A percentile compares a stretch with the other conserved stretches of the same genome.
Conservation (phyloP, 495 filamentous ascomycete species). For the Pyronema omphalodes region DNA sequence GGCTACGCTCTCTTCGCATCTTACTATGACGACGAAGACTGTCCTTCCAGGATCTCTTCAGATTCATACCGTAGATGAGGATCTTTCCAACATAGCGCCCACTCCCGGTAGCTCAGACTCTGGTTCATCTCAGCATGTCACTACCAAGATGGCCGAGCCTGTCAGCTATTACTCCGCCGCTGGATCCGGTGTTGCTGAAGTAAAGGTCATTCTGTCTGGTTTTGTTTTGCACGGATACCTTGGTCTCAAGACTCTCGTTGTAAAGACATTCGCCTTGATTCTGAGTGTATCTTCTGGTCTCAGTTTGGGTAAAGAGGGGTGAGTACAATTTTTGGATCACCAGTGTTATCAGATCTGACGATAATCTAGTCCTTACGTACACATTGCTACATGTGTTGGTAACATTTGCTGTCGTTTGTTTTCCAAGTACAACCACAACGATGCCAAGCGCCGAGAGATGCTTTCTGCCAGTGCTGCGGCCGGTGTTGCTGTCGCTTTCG, state of each 20-base stretch:
- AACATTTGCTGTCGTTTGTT: slow-evolving; percentile 91
- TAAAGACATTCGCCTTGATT: slow-evolving; percentile 70
- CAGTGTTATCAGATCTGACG: too few relatives aligned
- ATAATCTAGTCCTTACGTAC: slow-evolving; percentile 57
- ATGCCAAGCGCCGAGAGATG: slow-evolving; percentile 68
- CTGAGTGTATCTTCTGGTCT: slow-evolving; percentile 83
- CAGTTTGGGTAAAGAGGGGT: slow-evolving; percentile 79
- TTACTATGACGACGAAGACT: slow-evolving; percentile 78
- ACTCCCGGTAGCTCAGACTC: slow-evolving; percentile 16
- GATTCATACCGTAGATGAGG: slow-evolving; percentile 76
- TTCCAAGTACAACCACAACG: slow-evolving; percentile 81
- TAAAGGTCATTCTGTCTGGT: slow-evolving; percentile 91
- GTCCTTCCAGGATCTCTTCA: slow-evolving; percentile 75
- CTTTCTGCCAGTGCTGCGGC: slow-evolving; percentile 82
- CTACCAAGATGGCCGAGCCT: slow-evolving; percentile 32
- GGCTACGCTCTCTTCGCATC: slow-evolving; percentile 51
- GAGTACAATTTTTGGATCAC: background rate
- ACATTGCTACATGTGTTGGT: slow-evolving; percentile 88
- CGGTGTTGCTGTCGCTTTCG: slow-evolving; percentile 88
- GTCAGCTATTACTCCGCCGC: slow-evolving; percentile 93
- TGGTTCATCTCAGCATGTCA: slow-evolving; percentile 24
- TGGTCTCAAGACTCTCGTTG: slow-evolving; percentile 66
- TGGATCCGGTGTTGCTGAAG: slow-evolving; percentile 90
- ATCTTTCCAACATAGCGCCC: slow-evolving; percentile 29
- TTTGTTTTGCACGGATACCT: slow-evolving; percentile 91